phyloP scores from a whole-genome alignment of 2,329 filamentous ascomycete genomes.

The Penicillium brasilianum region DNA sequence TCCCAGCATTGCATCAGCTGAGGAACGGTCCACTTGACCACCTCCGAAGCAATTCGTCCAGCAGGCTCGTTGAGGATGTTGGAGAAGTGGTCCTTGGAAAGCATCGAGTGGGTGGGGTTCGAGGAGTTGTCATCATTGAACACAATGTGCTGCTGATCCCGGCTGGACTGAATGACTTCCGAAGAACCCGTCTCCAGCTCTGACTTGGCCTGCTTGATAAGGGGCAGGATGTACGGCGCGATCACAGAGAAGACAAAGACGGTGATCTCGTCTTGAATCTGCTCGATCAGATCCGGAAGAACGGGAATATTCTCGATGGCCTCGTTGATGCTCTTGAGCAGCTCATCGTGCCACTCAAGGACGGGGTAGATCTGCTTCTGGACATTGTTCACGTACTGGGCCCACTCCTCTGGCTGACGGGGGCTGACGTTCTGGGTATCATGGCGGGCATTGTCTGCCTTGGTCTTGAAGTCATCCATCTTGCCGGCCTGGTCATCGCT shows the following conservation, averaged over 20 bases:
- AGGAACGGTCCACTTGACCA: slow-evolving; percentile 84
- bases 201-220: slow-evolving; percentile 83
- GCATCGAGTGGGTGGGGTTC: slow-evolving; percentile 92
- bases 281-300: slow-evolving; percentile 81
- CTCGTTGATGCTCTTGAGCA: slow-evolving; percentile 77
- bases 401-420: slow-evolving; percentile 82
- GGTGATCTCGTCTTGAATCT: slow-evolving; percentile 84
- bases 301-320: slow-evolving; percentile 85
- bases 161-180: slow-evolving; percentile 84
- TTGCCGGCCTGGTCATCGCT: slow-evolving; percentile 68
- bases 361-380: slow-evolving; percentile 84
- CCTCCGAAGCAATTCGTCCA: slow-evolving; percentile 77
- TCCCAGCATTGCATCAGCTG: slow-evolving; percentile 90
- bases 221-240: slow-evolving; percentile 83
- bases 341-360: slow-evolving; percentile 86
- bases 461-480: slow-evolving; percentile 78
- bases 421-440: slow-evolving; percentile 75
- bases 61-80: slow-evolving; percentile 89
- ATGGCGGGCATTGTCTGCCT: slow-evolving; percentile 76
- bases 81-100: slow-evolving; percentile 94
- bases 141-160: slow-evolving; percentile 82
- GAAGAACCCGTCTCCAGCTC: slow-evolving; percentile 85
- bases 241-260: slow-evolving; percentile 91
- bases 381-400: slow-evolving; percentile 73
- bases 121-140: slow-evolving; percentile 77